Conservation (phyloP, 176 grass and related monocot species). For the Ampelocalamus luodianensis region DNA sequence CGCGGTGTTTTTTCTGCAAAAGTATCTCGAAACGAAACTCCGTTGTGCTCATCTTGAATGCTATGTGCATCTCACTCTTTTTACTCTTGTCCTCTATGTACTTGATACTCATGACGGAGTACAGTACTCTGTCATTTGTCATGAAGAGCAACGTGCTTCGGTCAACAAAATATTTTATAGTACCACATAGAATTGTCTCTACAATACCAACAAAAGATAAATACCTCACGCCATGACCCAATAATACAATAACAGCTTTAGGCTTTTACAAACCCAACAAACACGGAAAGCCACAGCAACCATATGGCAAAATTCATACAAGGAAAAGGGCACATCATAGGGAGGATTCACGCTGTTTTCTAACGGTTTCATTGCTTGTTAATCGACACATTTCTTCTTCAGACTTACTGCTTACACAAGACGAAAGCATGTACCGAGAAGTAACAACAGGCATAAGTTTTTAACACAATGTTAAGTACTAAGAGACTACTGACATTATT, state of each 20-base stretch:
- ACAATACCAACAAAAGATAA: too few relatives aligned
- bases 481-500: conserved; percentile 38
- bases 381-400: conserved; percentile 16
- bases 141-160: too few relatives aligned
- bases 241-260: conserved; percentile 1
- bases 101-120: too few relatives aligned
- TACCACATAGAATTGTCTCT: too few relatives aligned
- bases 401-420: conserved; percentile 44
- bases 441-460: conserved; percentile 14
- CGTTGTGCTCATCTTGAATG: too few relatives aligned
- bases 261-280: conserved; percentile 35
- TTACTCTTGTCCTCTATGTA: too few relatives aligned
- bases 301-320: not conserved
- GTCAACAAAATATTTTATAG: too few relatives aligned
- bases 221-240: too few relatives aligned
- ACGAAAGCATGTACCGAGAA: conserved; percentile 25
- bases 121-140: too few relatives aligned
- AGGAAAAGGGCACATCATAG: not conserved
- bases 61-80: too few relatives aligned
- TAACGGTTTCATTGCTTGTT: not conserved
- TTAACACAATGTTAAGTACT: conserved; percentile 18
- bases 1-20: too few relatives aligned
- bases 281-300: not conserved
- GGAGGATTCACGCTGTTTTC: not conserved
- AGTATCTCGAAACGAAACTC: too few relatives aligned